Percentiles rank a stretch among this genome's conserved stretches.
phyloP scores from a whole-genome alignment of 2,329 filamentous ascomycete species.

The Canariomyces notabilis region DNA sequence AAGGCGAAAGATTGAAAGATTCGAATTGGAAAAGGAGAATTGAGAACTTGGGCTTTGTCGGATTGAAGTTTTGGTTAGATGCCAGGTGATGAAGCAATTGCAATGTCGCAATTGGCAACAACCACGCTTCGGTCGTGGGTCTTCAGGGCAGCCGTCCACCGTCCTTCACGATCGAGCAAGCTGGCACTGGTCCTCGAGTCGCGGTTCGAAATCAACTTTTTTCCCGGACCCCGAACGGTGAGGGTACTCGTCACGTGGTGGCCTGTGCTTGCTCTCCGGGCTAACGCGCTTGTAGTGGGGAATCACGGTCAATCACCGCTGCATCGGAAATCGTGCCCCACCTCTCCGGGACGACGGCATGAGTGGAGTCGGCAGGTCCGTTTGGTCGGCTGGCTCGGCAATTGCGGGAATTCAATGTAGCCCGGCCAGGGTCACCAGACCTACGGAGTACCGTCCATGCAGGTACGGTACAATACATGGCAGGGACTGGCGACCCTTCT shows the following conservation, averaged over 20 bases:
- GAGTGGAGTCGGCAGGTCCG: conserved; percentile 1
- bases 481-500: too few species aligned
- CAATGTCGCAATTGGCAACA: conserved; percentile 11
- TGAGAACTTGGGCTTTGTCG: background rate
- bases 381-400: background rate
- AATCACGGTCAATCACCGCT: background rate
- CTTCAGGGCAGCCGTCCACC: conserved; percentile 14
- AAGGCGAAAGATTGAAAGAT: background rate
- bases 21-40: background rate
- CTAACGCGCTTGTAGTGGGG: too few species aligned
- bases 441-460: too few species aligned
- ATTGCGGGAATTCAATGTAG: background rate
- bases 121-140: conserved; percentile 4
- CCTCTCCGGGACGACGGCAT: conserved; percentile 5
- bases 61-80: background rate
- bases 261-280: background rate
- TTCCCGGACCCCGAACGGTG: conserved; percentile 9
- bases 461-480: too few species aligned
- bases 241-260: conserved; percentile 18
- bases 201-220: conserved; percentile 18
- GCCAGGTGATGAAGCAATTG: background rate
- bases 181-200: conserved; percentile 9
- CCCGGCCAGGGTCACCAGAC: too few species aligned
- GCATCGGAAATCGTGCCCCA: conserved; percentile 3
- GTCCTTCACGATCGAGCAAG: conserved; percentile 13